phyloP scores from a whole-genome alignment of 1,139 yeast genomes.

The Blastobotrys buckinghamii region DNA sequence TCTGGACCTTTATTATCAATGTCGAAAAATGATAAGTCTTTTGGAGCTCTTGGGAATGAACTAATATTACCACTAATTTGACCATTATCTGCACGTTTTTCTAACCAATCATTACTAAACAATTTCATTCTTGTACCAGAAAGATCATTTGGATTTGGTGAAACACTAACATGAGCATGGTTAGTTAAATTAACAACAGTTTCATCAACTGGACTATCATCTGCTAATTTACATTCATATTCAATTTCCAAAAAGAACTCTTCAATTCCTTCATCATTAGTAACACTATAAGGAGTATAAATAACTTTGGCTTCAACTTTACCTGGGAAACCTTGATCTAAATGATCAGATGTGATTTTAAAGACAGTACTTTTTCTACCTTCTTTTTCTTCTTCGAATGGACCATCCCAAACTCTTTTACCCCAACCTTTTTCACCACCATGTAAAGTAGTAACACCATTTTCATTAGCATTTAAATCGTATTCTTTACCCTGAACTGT shows the following conservation, averaged over 20 bases:
- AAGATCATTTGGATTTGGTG: constrained; percentile 29
- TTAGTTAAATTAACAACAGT: constrained; percentile 58
- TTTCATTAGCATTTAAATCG: constrained; percentile 41
- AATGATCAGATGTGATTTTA: constrained; percentile 39
- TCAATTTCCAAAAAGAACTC: constrained; percentile 38
- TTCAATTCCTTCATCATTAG: constrained; percentile 19
- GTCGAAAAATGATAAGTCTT: constrained; percentile 23
- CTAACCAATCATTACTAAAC: constrained; percentile 33
- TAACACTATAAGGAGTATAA: constrained; percentile 35
- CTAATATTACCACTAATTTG: constrained; percentile 49
- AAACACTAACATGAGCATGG: constrained; percentile 53
- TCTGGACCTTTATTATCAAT: constrained; percentile 34
- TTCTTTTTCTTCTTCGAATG: constrained; percentile 45
- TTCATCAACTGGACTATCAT: constrained; percentile 36
- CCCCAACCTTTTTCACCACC: constrained; percentile 53
- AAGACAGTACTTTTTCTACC: constrained; percentile 30
- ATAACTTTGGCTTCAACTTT: constrained; percentile 41
- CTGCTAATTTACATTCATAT: constrained; percentile 42
- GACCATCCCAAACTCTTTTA: constrained; percentile 34
- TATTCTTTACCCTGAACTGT: constrained; percentile 39
- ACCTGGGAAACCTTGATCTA: constrained; percentile 52
- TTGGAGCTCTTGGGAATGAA: constrained; percentile 30
- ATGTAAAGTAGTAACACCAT: constrained; percentile 38
- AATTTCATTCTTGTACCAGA: constrained; percentile 31
- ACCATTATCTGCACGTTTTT: constrained; percentile 31